A percentile compares a stretch with the other conserved stretches of the same genome.
Evolutionary conservation across 495 filamentous ascomycete species (phyloP).

Genomic region (Bacidia gigantensis): DNA sequence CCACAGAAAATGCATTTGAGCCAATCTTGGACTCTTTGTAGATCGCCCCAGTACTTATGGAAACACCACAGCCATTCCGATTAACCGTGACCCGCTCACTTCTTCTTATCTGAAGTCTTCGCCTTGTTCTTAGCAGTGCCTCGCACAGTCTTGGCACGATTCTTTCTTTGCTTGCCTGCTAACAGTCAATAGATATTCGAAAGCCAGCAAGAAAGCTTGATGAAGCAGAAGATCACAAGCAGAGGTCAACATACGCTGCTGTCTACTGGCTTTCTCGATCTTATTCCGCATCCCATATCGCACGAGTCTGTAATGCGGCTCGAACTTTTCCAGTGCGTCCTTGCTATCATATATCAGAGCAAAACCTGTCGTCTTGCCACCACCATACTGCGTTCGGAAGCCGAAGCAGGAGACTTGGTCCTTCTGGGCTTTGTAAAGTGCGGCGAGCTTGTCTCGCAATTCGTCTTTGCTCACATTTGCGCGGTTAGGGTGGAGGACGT

Average conservation of each 20-base stretch:
- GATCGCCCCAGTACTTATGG: not conserved
- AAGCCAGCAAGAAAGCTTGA: not conserved
- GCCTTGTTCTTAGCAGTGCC: constrained; percentile 88
- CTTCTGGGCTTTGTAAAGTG: constrained; percentile 95
- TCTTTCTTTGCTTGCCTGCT: constrained; percentile 99
- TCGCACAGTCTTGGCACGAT: constrained; percentile 95
- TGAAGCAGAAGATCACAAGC: not conserved
- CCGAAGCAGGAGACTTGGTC: constrained; percentile 95
- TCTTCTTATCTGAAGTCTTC: constrained; percentile 68
- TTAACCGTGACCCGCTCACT: constrained; percentile 20
- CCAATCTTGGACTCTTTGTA: not conserved
- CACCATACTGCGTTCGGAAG: constrained; percentile 96
- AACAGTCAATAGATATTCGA: not conserved
- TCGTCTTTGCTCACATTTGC: constrained; percentile 98
- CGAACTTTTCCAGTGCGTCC: constrained; percentile 99
- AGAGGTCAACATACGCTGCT: constrained; percentile 78
- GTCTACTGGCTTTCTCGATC: constrained; percentile 90
- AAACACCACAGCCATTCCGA: not conserved
- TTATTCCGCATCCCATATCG: constrained; percentile 80
- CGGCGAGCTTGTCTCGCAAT: constrained; percentile 84
- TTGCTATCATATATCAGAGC: constrained; percentile 94
- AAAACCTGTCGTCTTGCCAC: constrained; percentile 98
- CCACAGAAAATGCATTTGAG: not conserved
- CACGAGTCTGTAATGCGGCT: constrained; percentile 93
- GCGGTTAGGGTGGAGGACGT: constrained; percentile 97